A percentile compares a stretch with the other conserved stretches of the same genome.
phyloP scores from a whole-genome alignment of 2,329 filamentous ascomycete genomes.

The Colletotrichum cereale region DNA sequence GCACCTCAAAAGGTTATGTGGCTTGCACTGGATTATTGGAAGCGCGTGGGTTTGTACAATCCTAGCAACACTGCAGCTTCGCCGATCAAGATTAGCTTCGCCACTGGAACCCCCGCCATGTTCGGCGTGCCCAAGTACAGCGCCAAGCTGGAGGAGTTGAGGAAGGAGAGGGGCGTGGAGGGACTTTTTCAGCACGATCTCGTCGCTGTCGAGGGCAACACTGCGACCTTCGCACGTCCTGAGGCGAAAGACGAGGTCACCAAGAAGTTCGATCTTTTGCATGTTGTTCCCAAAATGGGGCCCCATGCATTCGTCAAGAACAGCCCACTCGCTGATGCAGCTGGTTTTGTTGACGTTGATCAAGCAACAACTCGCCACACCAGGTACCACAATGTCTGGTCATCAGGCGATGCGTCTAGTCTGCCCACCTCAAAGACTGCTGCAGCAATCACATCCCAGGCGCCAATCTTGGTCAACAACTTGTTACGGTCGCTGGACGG shows the following conservation, averaged over 20 bases:
- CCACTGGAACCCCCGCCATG: conserved; percentile 68
- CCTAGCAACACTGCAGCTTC: conserved; percentile 53
- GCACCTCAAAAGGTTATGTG: conserved; percentile 74
- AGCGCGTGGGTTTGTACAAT: conserved; percentile 63
- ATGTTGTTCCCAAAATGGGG: conserved; percentile 71
- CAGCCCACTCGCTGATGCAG: conserved; percentile 65
- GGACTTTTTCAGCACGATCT: conserved; percentile 71
- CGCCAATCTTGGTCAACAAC: conserved; percentile 64
- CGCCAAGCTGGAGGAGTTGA: conserved; percentile 64
- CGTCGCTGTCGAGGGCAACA: conserved; percentile 64
- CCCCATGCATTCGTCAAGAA: conserved; percentile 66
- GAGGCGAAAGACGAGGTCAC: conserved; percentile 59
- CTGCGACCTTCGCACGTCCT: conserved; percentile 61
- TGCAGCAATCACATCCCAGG: conserved; percentile 64
- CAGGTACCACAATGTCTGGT: conserved; percentile 70
- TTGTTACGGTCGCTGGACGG: conserved; percentile 59
- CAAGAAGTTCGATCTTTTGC: conserved; percentile 65
- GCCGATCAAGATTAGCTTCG: conserved; percentile 65
- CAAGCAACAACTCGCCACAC: conserved; percentile 64
- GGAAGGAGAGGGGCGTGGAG: conserved; percentile 67
- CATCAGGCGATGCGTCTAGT: conserved; percentile 69
- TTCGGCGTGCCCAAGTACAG: conserved; percentile 73
- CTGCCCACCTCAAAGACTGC: conserved; percentile 70
- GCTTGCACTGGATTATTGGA: conserved; percentile 72
- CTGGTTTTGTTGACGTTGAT: conserved; percentile 70